Base-by-base conservation (phyloP, 2,329 filamentous ascomycete genomes). In the Anthostomella pinea region DNA sequence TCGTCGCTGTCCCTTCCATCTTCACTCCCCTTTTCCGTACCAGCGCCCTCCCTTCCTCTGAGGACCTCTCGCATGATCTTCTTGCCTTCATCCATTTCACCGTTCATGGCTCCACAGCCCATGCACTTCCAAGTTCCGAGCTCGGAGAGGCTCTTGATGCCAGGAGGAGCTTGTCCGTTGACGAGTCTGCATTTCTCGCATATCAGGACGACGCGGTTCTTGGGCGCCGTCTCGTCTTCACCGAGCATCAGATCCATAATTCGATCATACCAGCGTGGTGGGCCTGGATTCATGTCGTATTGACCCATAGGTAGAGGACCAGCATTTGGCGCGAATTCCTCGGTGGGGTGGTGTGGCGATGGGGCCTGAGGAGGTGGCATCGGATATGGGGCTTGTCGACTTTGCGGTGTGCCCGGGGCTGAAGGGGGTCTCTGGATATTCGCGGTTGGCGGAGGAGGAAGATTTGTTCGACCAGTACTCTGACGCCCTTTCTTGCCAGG, bases 121-220 rank as follows among this genome's bases (percentile, higher is more conserved):
- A 87, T 85, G 62, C 93, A 98, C 42, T 83, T 81, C 93, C 93
- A 98, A 43, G 73, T 72, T 2, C 91, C 93, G 1, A 98, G 56
- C 33, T 96, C 90, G 24, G 86, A 79, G 1, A 91, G 66, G 1
- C 73, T 78, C 50, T 80, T 84, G 0, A 85, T 83, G 1, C 93
- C 93, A 0, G 93, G 91, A 2, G 93, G 90, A 3, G 93, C 93
- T 59, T 96, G 93, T 1, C 94, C 93, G 58, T 98, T 98, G 30
- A 98, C 90, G 2, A 96, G 75, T 19, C 87, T 76, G 60, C 93
- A 98, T 24, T 76, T 72, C 20, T 70, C 64, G 65, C 93, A 98
- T 37, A 98, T 87, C 46, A 98, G 70, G 6, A 82, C 91, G 40
- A 95, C 79, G 13, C 93, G 81, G 62, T 97, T 97, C 68, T 89